Evolutionary conservation across 805 yeast species (phyloP), one percentile per base, ranked within the genome.

Genomic region (Cephaloascus albidus): DNA sequence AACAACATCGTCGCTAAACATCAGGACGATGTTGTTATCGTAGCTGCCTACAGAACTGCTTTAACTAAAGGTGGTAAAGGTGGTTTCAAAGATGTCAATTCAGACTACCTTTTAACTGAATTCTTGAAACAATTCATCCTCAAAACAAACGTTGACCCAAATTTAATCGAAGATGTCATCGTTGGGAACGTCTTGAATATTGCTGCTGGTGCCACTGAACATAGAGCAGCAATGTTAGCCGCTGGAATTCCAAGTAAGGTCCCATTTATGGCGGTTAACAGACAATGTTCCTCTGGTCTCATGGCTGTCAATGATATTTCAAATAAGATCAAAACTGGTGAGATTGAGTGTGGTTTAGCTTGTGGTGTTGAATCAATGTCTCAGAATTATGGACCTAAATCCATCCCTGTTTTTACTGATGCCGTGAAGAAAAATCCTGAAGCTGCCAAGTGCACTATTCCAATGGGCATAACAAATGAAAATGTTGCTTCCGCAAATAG

Each of bases 391-490:
- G 93, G 93, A n/a, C 84, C 93, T 18, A 74, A 74, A 48, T 77
- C 90, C 33, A 64, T 81, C 43, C 82, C 87, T 10, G 63, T 67
- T 33, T 68, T 81, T 43, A 77, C 85, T 10, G 70, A 73, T 17
- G 33, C 32, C 14, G 4, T 36, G 16, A 18, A n/a, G 18, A 55
- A 50, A 42, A 58, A 68, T 47, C 53, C 57, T 37, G 73, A 66
- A 36, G 81, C 82, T n/a, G 68, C 68, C 45, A 80, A 80, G 60
- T 90, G 97, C 64, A 65, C 83, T 60, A 77, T 90, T 45, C 97
- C 97, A 48, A 90, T 90, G 97, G 97, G 97, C 36, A 80, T 81
- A 53, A 90, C 97, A 39, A 85, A 87, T 55, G 97, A 90, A 67
- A 90, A 90, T 59, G 85, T 90, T 41, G 89, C 94, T 20, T 60